Base-by-base conservation (phyloP, 2,329 filamentous ascomycete genomes). In the Cercospora nicotianae region DNA sequence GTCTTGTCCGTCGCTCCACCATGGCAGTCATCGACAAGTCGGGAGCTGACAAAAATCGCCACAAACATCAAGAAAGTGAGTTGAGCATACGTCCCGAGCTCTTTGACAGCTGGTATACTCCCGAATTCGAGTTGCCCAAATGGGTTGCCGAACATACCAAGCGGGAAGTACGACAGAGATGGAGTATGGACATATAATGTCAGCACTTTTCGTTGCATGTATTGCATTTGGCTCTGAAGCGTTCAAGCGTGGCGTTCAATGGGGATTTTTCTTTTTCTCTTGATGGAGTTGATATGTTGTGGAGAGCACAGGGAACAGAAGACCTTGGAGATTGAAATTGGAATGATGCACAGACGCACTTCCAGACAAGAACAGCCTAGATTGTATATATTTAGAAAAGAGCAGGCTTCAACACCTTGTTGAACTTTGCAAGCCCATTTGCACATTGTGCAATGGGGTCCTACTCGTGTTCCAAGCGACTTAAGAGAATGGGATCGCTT, bases 161-260 rank as follows among this genome's bases (percentile, higher is more conserved):
- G 65, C 73, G 79, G 16, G 80, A 82, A 68, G 77, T 81, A 77
- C 68, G 62, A 48, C 60, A 67, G 57, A 67, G 69, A 28, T 64
- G 67, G 64, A 67, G 64, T 33, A 80, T 83, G 61, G 81, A 83
- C 66, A 79, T 82, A 63, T 82, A 67, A 75, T 26, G 31, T 62
- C 51, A 42, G 42, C 31, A 20, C 16, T 51, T 55, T 55, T 53
- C 4, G 53, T 58, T 28, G 33, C 58, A 31, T 59, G 42, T 42
- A 55, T 59, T 36, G 30, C 61, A 48, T 51, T 36, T 39, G n/a
- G 26, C 39, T 31, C 36, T 60, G 63, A 16, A 59, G 51, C 58
- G 59, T 68, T 68, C 42, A 16, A 65, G 67, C 63, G 58, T 63
- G 59, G 67, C 39, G 63, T 63, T 68, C 33, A 36, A 42, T 23